A percentile compares a stretch with the other conserved stretches of the same genome.
These are phyloP conservation scores for Epichloe baconii DNA, from an alignment of 2,329 filamentous ascomycete species.

Conservation along the genomic window DNA sequence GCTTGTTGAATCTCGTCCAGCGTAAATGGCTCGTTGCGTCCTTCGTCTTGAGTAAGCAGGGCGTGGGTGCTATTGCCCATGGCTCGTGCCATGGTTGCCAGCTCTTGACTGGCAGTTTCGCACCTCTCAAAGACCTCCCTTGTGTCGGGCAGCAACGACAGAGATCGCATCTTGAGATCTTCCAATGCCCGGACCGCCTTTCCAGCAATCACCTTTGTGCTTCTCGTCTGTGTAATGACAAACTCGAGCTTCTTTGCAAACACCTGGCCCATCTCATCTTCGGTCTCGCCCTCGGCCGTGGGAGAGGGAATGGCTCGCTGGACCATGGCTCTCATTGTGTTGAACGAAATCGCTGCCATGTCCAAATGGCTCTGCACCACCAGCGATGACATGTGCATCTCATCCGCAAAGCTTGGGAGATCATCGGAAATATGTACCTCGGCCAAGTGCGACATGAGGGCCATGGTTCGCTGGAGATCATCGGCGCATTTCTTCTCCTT, in stretches of 20 bases:
- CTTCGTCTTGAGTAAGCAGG: constrained; percentile 56
- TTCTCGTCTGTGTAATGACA: constrained; percentile 63
- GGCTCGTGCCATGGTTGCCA: constrained; percentile 52
- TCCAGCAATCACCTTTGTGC: constrained; percentile 68
- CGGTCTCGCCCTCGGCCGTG: constrained; percentile 20
- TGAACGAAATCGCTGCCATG: constrained; percentile 55
- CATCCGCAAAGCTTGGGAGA: constrained; percentile 62
- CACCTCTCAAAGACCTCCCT: constrained; percentile 56
- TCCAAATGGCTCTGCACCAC: constrained; percentile 75
- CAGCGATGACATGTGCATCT: constrained; percentile 62
- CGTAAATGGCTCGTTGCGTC: constrained; percentile 52
- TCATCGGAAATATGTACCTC: constrained; percentile 64
- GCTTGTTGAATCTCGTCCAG: constrained; percentile 51
- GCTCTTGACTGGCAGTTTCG: constrained; percentile 48
- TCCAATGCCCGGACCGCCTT: constrained; percentile 67
- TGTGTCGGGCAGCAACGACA: constrained; percentile 59
- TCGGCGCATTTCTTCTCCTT: constrained; percentile 72
- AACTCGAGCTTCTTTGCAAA: constrained; percentile 59
- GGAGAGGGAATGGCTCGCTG: constrained; percentile 44
- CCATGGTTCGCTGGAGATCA: constrained; percentile 72
- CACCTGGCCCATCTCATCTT: constrained; percentile 53
- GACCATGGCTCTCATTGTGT: constrained; percentile 51
- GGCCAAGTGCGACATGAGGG: constrained; percentile 73
- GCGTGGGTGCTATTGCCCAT: constrained; percentile 54
- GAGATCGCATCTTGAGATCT: constrained; percentile 61